phyloP scores from a whole-genome alignment of 768 basidiomycete genomes.

The Nevesoporus exiguus region DNA sequence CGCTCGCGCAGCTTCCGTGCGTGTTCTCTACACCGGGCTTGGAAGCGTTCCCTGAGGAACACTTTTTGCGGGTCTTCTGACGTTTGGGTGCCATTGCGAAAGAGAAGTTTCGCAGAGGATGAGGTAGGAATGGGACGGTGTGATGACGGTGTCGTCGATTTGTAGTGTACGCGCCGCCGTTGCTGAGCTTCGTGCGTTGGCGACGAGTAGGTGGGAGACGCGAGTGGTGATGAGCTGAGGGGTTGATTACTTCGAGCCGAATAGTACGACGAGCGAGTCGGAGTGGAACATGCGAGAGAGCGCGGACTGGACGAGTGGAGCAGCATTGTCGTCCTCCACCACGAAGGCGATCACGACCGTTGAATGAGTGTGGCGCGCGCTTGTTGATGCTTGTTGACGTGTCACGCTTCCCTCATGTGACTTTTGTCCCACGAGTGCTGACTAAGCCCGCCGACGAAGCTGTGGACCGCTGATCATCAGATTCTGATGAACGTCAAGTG shows the following conservation, averaged over 20 bases:
- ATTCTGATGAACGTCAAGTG: too few relatives aligned
- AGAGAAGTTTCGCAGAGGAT: constrained; percentile 13
- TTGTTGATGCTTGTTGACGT: constrained; percentile 26
- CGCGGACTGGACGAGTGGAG: constrained; percentile 31
- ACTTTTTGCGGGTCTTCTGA: constrained; percentile 48
- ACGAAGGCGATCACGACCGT: constrained; percentile 5
- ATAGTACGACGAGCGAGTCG: constrained; percentile 32
- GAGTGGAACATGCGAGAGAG: constrained; percentile 35
- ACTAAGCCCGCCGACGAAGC: too few relatives aligned
- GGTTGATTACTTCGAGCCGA: constrained; percentile 34
- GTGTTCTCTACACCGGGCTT: constrained; percentile 58
- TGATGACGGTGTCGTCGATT: constrained; percentile 34
- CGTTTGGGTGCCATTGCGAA: constrained; percentile 10
- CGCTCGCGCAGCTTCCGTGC: constrained; percentile 53
- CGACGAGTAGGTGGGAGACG: constrained; percentile 42
- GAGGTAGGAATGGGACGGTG: constrained; percentile 19
- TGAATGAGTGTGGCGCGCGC: constrained; percentile 14
- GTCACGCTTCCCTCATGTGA: constrained; percentile 18
- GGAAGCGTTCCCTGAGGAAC: constrained; percentile 58
- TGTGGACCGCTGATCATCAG: too few relatives aligned
- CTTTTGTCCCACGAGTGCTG: too few relatives aligned
- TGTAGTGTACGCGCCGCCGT: constrained; percentile 57
- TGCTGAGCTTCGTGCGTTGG: constrained; percentile 43
- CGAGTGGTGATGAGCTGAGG: constrained; percentile 51
- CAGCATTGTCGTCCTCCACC: constrained; percentile 7